Base-by-base conservation (phyloP, 2,329 filamentous ascomycete species). In the Raffaelea deltoideospora region DNA sequence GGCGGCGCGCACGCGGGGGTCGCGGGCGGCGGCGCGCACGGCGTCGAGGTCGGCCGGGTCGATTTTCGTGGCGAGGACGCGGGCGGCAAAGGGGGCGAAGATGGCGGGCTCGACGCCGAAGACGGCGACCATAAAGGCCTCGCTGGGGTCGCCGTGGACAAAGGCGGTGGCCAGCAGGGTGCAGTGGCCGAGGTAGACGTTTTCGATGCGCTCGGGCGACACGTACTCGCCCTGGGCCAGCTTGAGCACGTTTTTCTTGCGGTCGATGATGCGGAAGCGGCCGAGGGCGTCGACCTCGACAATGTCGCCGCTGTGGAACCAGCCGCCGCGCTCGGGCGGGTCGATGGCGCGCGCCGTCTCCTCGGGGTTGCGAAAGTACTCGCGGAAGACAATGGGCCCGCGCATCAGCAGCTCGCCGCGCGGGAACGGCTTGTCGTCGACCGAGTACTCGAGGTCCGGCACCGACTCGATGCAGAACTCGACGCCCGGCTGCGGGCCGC, bases 191-290 rank as follows among this genome's bases (percentile, higher is more conserved):
- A 92, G 67, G 57, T 87, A 92, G 26, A 94, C 80, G 55, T 94
- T 95, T 65, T 98, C 90, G 52, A 98, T 84, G 39, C 87, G 83
- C 63, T 98, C 90, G 13, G 90, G 90, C 2, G 87, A 94, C 50
- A 98, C 85, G 61, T 98, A 98, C 63, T 98, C 90, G 56, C 90
- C 90, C 59, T 98, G 90, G 0, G 88, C 79, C 38, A 98, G 74
- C 70, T 98, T 98, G 53, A 98, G 75, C n/a, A 98, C 84, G 60
- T 96, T 96, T 79, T 98, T 98, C 61, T 86, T 79, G 50, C 90
- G 86, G 59, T 98, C 90, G 50, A 98, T 79, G 58, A 98, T 93
- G 58, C 74, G 77, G 65, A 96, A 79, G 42, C 87, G 83, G 43
- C 90, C 90, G 52, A 82, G 59, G 47, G 76, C 76, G 57, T 98